Evolutionary conservation across 345 rosid genomes (phyloP).

Genomic region (Durio zibethinus): DNA sequence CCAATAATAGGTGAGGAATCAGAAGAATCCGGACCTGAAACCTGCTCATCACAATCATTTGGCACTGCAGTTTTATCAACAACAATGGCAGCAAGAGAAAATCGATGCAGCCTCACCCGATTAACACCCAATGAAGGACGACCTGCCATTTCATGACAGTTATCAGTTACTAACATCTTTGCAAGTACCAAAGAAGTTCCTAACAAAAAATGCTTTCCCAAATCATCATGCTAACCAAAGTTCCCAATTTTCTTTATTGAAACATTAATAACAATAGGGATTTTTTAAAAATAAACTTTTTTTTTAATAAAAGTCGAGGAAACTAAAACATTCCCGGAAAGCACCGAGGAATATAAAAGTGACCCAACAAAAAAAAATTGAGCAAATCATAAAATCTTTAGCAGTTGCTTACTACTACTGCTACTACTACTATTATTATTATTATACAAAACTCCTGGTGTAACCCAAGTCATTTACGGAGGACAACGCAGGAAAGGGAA

Average conservation of each 20-base stretch:
- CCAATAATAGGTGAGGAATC: neutral
- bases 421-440: too few relatives aligned
- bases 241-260: neutral
- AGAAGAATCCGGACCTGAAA: neutral
- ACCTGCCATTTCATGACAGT: neutral
- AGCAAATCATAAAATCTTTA: neutral
- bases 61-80: constrained; percentile 10
- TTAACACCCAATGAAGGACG: constrained; percentile 4
- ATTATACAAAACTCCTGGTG: neutral
- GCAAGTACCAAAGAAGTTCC: neutral
- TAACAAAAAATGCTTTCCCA: constrained; percentile 8
- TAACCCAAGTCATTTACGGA: neutral
- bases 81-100: neutral
- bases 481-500: neutral
- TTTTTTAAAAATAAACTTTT: neutral
- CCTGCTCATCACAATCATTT: constrained; percentile 3
- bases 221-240: neutral
- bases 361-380: neutral
- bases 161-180: neutral
- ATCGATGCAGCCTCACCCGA: neutral
- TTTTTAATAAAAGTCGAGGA: neutral
- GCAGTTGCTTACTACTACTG: too few relatives aligned
- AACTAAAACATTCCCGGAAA: constrained; percentile 6
- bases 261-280: neutral
- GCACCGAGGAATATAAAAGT: neutral